Conservation (phyloP, 139 green algal genomes). For the Chlamydomonas asymmetrica region DNA sequence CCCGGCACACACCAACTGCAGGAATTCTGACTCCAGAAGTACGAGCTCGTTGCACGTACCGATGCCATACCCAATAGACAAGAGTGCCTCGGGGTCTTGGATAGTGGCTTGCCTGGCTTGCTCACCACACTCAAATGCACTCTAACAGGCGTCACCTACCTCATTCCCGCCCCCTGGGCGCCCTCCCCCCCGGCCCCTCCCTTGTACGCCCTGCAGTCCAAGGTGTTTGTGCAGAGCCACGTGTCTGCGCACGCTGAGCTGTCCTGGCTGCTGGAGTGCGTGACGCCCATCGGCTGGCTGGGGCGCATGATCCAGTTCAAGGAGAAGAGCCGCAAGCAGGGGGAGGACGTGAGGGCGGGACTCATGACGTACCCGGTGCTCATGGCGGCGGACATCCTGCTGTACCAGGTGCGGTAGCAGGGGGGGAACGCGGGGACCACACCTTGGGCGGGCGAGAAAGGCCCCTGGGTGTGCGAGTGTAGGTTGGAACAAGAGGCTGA, state of each 20-base stretch:
- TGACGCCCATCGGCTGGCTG: slow-evolving; percentile 94
- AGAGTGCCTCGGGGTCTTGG: too few species aligned
- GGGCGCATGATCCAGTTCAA: slow-evolving; percentile 98
- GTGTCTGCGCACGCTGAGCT: slow-evolving; percentile 93
- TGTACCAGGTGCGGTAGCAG: slow-evolving; percentile 82
- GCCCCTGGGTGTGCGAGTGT: too few species aligned
- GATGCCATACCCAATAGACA: too few species aligned
- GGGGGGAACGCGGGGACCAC: too few species aligned
- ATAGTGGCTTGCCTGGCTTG: too few species aligned
- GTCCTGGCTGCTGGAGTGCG: slow-evolving; percentile 91
- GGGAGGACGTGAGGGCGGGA: slow-evolving; percentile 87
- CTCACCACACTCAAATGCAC: slow-evolving; percentile 2
- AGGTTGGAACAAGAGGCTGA: too few species aligned
- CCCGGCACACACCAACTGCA: slow-evolving; percentile 54
- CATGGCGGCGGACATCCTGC: slow-evolving; percentile 98
- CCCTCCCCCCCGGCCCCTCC: not conserved
- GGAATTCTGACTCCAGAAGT: too few species aligned
- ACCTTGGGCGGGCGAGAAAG: too few species aligned
- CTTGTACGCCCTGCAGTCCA: slow-evolving; percentile 42
- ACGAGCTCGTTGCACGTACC: too few species aligned
- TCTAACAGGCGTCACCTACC: not conserved
- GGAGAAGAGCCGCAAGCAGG: slow-evolving; percentile 90
- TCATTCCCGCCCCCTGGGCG: not conserved
- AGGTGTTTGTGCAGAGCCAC: slow-evolving; percentile 89
- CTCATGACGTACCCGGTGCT: slow-evolving; percentile 98